phyloP scores from a whole-genome alignment of 176 grass and related monocot genomes.

The Bothriochloa decipiens region DNA sequence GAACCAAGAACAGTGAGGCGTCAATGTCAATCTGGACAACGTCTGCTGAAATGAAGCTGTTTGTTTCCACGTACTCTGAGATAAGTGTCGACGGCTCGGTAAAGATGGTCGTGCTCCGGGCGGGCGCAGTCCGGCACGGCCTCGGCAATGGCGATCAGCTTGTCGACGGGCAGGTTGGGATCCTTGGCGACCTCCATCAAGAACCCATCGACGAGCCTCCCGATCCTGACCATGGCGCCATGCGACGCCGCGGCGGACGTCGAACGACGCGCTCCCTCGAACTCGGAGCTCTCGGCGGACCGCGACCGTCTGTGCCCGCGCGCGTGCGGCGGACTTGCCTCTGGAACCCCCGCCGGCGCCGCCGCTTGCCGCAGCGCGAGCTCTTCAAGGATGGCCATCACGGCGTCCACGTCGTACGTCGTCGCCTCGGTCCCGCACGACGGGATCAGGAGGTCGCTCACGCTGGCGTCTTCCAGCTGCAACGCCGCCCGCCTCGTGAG shows the following conservation, averaged over 20 bases:
- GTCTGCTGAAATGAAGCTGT: background rate
- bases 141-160: slow-evolving; percentile 76
- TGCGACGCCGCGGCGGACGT: slow-evolving; percentile 61
- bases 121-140: slow-evolving; percentile 75
- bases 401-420: slow-evolving; percentile 58
- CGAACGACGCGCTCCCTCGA: slow-evolving; percentile 57
- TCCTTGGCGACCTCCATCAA: slow-evolving; percentile 71
- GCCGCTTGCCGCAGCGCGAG: slow-evolving; percentile 54
- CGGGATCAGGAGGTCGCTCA: slow-evolving; percentile 75
- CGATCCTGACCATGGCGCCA: slow-evolving; percentile 66
- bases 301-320: slow-evolving; percentile 55
- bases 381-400: slow-evolving; percentile 61
- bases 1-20: background rate
- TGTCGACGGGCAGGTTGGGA: slow-evolving; percentile 65
- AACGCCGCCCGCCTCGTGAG: slow-evolving; percentile 47
- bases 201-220: slow-evolving; percentile 76
- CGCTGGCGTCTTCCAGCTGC: slow-evolving; percentile 71
- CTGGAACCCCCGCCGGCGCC: slow-evolving; percentile 13
- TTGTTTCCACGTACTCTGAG: slow-evolving; percentile 63
- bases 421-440: slow-evolving; percentile 31
- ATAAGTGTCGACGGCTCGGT: slow-evolving; percentile 81
- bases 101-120: slow-evolving; percentile 81
- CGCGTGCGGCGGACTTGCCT: slow-evolving; percentile 40
- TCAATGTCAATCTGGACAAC: background rate
- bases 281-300: slow-evolving; percentile 57